Percentiles rank a stretch among this genome's conserved stretches.
Conservation (phyloP, 768 basidiomycete genomes). For the Hericium coralloides region DNA sequence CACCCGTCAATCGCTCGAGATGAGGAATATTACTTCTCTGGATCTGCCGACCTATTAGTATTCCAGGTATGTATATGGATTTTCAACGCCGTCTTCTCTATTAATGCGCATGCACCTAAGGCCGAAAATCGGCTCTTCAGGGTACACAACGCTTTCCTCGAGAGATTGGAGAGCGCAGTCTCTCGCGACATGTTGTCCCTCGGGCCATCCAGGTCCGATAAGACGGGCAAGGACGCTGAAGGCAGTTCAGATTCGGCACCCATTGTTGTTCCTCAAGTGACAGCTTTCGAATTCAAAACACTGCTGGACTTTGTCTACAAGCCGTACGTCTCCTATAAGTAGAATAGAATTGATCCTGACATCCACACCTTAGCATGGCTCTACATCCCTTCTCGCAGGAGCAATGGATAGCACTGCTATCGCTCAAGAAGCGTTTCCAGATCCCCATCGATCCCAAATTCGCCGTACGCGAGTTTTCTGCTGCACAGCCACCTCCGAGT, state of each 20-base stretch:
- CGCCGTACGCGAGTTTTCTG: not conserved
- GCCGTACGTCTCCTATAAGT: not conserved
- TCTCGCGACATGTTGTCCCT: not conserved
- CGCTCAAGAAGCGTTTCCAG: too few species aligned
- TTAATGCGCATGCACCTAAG: not conserved
- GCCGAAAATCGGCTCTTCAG: not conserved
- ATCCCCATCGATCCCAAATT: too few species aligned
- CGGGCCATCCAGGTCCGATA: not conserved
- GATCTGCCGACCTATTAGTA: not conserved
- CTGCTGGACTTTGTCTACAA: not conserved
- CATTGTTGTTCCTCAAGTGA: not conserved
- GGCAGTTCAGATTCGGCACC: not conserved
- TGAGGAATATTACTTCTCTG: not conserved
- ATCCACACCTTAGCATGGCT: not conserved
- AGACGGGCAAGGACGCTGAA: not conserved
- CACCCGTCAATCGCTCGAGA: too few species aligned
- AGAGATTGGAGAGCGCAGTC: not conserved
- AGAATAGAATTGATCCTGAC: too few species aligned
- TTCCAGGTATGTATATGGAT: not conserved
- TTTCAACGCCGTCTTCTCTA: not conserved
- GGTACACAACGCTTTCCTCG: not conserved
- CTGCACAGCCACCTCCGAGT: too few species aligned
- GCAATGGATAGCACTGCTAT: too few species aligned
- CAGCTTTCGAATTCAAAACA: not conserved
- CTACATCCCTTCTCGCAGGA: not conserved